Conservation (phyloP, 495 filamentous ascomycete species). For the Filosporella fistucella region DNA sequence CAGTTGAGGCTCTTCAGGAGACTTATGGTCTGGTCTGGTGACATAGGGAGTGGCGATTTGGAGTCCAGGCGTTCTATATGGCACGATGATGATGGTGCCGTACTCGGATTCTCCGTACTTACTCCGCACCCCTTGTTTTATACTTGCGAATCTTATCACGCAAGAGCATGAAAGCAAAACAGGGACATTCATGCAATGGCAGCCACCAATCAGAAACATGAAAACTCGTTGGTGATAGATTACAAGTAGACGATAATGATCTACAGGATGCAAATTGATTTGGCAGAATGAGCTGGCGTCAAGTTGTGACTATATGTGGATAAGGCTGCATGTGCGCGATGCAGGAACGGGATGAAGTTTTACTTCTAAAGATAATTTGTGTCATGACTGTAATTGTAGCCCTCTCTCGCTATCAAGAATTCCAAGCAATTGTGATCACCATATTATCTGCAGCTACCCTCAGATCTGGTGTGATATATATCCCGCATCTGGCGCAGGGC, state of each 20-base stretch:
- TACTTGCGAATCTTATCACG: neutral
- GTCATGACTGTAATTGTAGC: no score
- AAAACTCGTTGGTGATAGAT: constrained; percentile 4
- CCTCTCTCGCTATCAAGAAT: no score
- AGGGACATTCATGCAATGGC: neutral
- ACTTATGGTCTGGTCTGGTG: no score
- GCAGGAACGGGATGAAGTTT: no score
- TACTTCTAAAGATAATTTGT: no score
- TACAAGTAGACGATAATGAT: constrained; percentile 10
- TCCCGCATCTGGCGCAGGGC: no score
- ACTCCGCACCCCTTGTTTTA: constrained; percentile 1
- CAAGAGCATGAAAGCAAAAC: neutral
- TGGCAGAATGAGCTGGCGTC: neutral
- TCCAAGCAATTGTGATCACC: no score
- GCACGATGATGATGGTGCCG: no score
- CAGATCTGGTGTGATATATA: no score
- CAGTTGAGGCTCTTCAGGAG: no score
- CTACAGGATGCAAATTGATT: neutral
- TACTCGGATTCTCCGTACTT: neutral
- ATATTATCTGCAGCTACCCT: no score
- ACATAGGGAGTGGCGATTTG: neutral
- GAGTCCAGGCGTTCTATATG: constrained; percentile 10
- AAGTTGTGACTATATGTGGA: no score
- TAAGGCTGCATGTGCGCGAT: neutral
- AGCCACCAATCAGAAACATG: neutral